Evolutionary conservation across 1,284 basidiomycete genomes (phyloP).

Genomic region (Cryptococcus jaspeensis): DNA sequence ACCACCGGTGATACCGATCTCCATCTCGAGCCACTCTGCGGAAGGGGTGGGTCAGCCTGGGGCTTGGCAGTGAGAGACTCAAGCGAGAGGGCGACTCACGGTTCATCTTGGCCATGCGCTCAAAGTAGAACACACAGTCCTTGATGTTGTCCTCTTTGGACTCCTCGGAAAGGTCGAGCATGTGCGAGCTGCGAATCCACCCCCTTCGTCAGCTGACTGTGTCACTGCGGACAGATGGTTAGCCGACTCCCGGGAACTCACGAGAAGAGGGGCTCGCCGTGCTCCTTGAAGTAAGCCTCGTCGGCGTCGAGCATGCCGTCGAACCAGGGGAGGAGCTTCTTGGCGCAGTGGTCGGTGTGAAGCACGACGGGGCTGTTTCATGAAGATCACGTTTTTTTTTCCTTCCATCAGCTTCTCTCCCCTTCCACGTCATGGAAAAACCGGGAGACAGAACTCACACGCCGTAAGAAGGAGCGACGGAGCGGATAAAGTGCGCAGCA

Average conservation of each 20-base stretch:
- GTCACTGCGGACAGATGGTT: background rate
- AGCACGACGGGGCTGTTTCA: slow-evolving; percentile 80
- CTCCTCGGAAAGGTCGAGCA: slow-evolving; percentile 99
- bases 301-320: slow-evolving; percentile 97
- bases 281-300: slow-evolving; percentile 86
- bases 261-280: slow-evolving; percentile 91
- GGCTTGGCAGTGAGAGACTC: background rate
- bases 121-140: slow-evolving; percentile 91
- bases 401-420: background rate
- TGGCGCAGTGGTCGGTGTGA: slow-evolving; percentile 98
- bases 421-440: background rate
- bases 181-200: slow-evolving; percentile 70
- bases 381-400: slow-evolving; percentile 2
- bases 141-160: slow-evolving; percentile 96
- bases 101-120: slow-evolving; percentile 88
- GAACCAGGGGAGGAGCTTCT: slow-evolving; percentile 99
- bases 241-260: no score
- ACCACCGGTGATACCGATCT: slow-evolving; percentile 99
- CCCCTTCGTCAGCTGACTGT: background rate
- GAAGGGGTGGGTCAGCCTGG: background rate
- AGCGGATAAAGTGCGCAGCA: slow-evolving; percentile 88
- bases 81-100: slow-evolving; percentile 48
- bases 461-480: slow-evolving; percentile 84
- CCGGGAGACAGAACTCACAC: slow-evolving; percentile 63
- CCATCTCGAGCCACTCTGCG: slow-evolving; percentile 96